A percentile compares a stretch with the other conserved stretches of the same genome.
phyloP scores from a whole-genome alignment of 2,329 filamentous ascomycete genomes.

The Talaromyces sp. region DNA sequence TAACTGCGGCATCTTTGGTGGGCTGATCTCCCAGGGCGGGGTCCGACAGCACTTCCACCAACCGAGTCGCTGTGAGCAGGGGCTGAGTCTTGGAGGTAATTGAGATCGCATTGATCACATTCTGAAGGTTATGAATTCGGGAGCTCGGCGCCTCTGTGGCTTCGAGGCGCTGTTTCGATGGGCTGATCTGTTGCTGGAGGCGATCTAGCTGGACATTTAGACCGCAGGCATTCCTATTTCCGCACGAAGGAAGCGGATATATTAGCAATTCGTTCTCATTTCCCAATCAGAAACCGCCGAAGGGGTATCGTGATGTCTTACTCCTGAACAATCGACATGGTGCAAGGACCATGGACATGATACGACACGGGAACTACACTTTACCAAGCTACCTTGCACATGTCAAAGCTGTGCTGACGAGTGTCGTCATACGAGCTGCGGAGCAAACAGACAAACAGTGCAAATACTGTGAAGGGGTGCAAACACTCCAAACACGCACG shows the following conservation, averaged over 20 bases:
- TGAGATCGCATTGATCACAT: conserved; percentile 71
- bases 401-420: background rate
- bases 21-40: conserved; percentile 46
- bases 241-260: background rate
- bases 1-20: background rate
- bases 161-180: conserved; percentile 12
- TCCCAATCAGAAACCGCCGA: background rate
- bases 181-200: conserved; percentile 50
- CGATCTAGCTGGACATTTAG: conserved; percentile 63
- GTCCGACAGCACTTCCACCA: conserved; percentile 62
- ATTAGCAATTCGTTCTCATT: background rate
- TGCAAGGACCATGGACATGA: conserved; percentile 2
- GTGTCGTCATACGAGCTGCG: conserved; percentile 1
- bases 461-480: background rate
- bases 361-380: too few species aligned
- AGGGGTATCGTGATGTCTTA: conserved; percentile 10
- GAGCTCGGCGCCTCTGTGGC: conserved; percentile 26
- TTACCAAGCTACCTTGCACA: background rate
- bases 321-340: conserved; percentile 30
- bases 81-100: conserved; percentile 66
- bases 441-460: conserved; percentile 1
- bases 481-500: background rate
- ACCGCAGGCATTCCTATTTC: conserved; percentile 56
- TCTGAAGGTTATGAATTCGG: conserved; percentile 59
- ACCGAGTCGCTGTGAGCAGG: conserved; percentile 61